phyloP scores from a whole-genome alignment of 768 basidiomycete genomes.

The Lactifluus volemus region DNA sequence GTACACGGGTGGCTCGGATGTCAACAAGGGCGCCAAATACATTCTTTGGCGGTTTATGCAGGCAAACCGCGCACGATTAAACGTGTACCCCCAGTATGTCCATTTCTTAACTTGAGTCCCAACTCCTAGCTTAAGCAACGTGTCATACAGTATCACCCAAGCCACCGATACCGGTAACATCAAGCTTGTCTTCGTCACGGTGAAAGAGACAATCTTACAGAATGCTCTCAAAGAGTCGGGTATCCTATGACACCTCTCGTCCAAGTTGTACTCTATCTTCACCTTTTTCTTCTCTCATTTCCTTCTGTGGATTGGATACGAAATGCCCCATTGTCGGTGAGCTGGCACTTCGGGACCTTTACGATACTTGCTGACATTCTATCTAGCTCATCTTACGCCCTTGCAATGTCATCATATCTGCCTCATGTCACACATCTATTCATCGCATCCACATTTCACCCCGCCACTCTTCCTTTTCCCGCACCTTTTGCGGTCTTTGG shows the following conservation, averaged over 20 bases:
- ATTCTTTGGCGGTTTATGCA: slow-evolving; percentile 95
- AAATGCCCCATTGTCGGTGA: slow-evolving; percentile 11
- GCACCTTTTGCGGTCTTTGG: not conserved
- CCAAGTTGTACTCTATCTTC: slow-evolving; percentile 14
- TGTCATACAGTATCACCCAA: slow-evolving; percentile 55
- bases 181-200: slow-evolving; percentile 72
- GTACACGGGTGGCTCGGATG: slow-evolving; percentile 81
- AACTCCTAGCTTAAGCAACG: not conserved
- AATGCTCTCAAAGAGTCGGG: slow-evolving; percentile 82
- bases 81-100: slow-evolving; percentile 83
- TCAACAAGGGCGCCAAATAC: slow-evolving; percentile 92
- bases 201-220: slow-evolving; percentile 89
- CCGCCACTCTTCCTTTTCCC: not conserved
- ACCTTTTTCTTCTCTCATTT: not conserved
- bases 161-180: slow-evolving; percentile 87
- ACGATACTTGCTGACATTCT: not conserved
- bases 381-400: slow-evolving; percentile 14
- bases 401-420: slow-evolving; percentile 15
- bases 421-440: slow-evolving; percentile 13
- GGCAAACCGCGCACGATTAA: slow-evolving; percentile 73
- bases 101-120: not conserved
- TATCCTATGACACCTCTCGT: slow-evolving; percentile 43
- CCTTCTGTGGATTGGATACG: slow-evolving; percentile 16
- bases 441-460: slow-evolving; percentile 12
- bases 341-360: not conserved